phyloP scores from a whole-genome alignment of 345 rosid genomes.

The Camelina neglecta region DNA sequence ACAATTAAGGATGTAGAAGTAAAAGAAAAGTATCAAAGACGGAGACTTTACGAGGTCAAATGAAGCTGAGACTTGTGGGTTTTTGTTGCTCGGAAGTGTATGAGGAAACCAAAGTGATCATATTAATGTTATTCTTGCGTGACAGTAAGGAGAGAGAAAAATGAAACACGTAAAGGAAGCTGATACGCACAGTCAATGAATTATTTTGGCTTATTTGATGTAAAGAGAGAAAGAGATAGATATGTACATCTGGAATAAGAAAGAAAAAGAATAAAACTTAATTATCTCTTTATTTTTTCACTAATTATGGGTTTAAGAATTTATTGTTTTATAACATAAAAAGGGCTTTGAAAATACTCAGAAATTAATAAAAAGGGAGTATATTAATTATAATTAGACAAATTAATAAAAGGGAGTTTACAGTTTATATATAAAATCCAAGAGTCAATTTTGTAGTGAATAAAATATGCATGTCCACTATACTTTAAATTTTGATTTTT shows the following conservation, averaged over 20 bases:
- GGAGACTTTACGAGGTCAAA: constrained; percentile 28
- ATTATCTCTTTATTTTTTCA: constrained; percentile 1
- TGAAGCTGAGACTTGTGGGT: constrained; percentile 29
- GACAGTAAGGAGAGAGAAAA: constrained; percentile 43
- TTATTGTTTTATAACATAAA: constrained; percentile 10
- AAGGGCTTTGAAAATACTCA: neutral
- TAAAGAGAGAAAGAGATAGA: constrained; percentile 6
- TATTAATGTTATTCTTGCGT: neutral
- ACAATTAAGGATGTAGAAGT: neutral
- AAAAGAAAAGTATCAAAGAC: constrained; percentile 5
- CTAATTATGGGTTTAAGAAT: constrained; percentile 26
- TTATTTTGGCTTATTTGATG: constrained; percentile 32
- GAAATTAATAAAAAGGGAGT: too few species aligned
- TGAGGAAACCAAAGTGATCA: constrained; percentile 13
- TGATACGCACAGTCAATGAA: constrained; percentile 24
- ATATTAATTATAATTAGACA: too few species aligned
- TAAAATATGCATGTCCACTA: too few species aligned
- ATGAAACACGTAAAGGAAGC: constrained; percentile 36
- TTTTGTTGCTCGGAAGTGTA: neutral
- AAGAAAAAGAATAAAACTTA: neutral
- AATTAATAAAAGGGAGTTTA: too few species aligned
- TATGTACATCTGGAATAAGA: constrained; percentile 16
- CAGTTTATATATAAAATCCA: too few species aligned
- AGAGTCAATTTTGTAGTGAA: too few species aligned
- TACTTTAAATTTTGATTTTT: too few species aligned